These are phyloP conservation scores for Metschnikowia vanudenii DNA, from an alignment of 805 yeast genomes.

Conservation along the genomic window DNA sequence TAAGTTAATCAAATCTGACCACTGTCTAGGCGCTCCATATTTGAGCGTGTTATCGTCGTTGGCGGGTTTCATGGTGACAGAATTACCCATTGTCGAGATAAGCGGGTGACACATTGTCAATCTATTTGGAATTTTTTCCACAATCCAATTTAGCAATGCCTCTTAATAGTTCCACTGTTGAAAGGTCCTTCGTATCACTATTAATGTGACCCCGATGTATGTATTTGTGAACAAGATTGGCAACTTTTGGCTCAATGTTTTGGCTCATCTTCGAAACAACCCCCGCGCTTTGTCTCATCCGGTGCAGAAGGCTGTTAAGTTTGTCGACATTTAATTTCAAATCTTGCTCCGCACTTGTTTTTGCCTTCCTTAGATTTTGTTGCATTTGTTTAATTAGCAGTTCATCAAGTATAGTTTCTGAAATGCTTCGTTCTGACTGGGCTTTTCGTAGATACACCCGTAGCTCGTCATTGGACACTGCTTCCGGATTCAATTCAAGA, in stretches of 20 bases:
- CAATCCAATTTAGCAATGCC: constrained; percentile 14
- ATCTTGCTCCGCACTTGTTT: constrained; percentile 16
- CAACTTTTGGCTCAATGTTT: constrained; percentile 9
- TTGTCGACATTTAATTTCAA: constrained; percentile 37
- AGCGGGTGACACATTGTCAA: no score
- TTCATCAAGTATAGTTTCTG: not conserved
- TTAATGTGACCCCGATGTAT: constrained; percentile 4
- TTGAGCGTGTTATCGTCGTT: no score
- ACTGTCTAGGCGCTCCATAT: not conserved
- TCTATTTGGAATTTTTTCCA: not conserved
- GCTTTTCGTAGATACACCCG: constrained; percentile 4
- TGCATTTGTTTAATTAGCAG: not conserved
- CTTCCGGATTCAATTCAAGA: not conserved
- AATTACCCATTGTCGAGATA: no score
- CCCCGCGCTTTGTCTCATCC: constrained; percentile 25
- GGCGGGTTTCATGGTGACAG: no score
- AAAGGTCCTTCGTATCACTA: constrained; percentile 1
- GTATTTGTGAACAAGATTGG: constrained; percentile 13
- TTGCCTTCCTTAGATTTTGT: constrained; percentile 12
- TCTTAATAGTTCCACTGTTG: constrained; percentile 11
- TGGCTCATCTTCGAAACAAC: constrained; percentile 19
- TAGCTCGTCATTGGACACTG: constrained; percentile 1
- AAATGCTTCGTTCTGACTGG: not conserved
- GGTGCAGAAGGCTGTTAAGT: constrained; percentile 33
- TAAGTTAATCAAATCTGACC: not conserved